Percentiles rank a stretch among this genome's conserved stretches.
Evolutionary conservation across 768 basidiomycete genomes (phyloP).

Genomic region (Suillus decipiens): DNA sequence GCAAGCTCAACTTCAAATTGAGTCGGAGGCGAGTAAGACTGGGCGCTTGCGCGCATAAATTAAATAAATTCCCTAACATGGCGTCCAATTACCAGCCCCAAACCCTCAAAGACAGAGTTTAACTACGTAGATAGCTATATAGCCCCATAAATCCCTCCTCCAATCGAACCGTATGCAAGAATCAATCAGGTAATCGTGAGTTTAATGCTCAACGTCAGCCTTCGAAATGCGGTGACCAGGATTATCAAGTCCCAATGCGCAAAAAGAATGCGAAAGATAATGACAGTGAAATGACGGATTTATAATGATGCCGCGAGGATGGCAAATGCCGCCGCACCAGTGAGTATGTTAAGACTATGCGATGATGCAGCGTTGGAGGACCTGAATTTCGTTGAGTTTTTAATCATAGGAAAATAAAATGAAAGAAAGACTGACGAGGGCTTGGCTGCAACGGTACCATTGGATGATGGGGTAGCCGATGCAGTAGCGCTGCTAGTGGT

Average conservation of each 20-base stretch:
- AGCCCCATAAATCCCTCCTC: background rate
- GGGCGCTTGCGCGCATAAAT: slow-evolving; percentile 5
- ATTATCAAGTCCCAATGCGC: background rate
- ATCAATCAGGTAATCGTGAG: background rate
- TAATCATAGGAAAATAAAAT: background rate
- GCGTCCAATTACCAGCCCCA: background rate
- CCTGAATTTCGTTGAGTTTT: background rate
- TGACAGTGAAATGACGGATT: background rate
- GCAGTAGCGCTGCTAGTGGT: slow-evolving; percentile 32
- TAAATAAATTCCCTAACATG: slow-evolving; percentile 5
- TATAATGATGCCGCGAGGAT: slow-evolving; percentile 19
- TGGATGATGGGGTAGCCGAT: slow-evolving; percentile 20
- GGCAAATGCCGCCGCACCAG: slow-evolving; percentile 15
- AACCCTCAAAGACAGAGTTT: background rate
- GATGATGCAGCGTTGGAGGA: slow-evolving; percentile 11
- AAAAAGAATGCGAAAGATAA: slow-evolving; percentile 1
- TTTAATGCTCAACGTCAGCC: background rate
- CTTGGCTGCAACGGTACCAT: slow-evolving; percentile 14
- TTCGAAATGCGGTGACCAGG: background rate
- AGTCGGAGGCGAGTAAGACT: background rate
- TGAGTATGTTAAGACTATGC: slow-evolving; percentile 14
- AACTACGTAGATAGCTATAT: background rate
- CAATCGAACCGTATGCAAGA: background rate
- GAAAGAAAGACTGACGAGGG: slow-evolving; percentile 14
- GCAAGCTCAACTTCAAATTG: slow-evolving; percentile 4